Percentiles rank a stretch among this genome's conserved stretches.
Conservation (phyloP, 1,139 yeast species). For the Sugiyamaella japonica region DNA sequence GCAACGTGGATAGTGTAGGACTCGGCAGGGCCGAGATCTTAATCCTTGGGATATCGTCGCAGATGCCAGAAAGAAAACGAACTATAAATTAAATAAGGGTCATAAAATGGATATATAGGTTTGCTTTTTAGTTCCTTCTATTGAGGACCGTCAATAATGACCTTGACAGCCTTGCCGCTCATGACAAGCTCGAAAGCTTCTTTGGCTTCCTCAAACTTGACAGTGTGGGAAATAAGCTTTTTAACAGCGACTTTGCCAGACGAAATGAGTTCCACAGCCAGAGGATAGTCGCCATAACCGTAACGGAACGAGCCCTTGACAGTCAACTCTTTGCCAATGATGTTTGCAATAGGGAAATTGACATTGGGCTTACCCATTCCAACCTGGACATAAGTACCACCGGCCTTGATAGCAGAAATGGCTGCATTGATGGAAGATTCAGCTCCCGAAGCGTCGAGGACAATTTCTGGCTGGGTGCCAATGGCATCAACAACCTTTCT, state of each 20-base stretch:
- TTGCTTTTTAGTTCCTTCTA: not conserved
- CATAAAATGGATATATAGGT: constrained; percentile 3
- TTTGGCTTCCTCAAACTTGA: constrained; percentile 68
- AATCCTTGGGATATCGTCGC: no score
- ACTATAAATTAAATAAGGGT: constrained; percentile 5
- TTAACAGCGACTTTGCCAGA: constrained; percentile 62
- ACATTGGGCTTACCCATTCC: constrained; percentile 70
- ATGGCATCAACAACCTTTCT: constrained; percentile 42
- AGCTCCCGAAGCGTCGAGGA: constrained; percentile 67
- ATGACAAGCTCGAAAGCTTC: constrained; percentile 72
- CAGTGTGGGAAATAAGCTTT: constrained; percentile 72
- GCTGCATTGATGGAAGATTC: constrained; percentile 65
- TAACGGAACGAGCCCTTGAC: constrained; percentile 80
- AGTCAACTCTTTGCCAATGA: constrained; percentile 65
- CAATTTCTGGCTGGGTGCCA: constrained; percentile 55
- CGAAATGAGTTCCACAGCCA: constrained; percentile 64
- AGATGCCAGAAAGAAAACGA: not conserved
- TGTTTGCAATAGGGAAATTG: constrained; percentile 67
- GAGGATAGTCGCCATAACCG: constrained; percentile 69
- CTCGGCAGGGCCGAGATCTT: no score
- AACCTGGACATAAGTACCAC: constrained; percentile 69
- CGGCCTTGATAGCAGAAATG: constrained; percentile 53
- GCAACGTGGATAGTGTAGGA: no score
- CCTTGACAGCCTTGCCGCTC: constrained; percentile 56
- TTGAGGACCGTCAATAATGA: constrained; percentile 47